Evolutionary conservation across 371 early-diverging fungal species (phyloP), one percentile per base, ranked within the genome.

Genomic region (Apophysomyces variabilis): DNA sequence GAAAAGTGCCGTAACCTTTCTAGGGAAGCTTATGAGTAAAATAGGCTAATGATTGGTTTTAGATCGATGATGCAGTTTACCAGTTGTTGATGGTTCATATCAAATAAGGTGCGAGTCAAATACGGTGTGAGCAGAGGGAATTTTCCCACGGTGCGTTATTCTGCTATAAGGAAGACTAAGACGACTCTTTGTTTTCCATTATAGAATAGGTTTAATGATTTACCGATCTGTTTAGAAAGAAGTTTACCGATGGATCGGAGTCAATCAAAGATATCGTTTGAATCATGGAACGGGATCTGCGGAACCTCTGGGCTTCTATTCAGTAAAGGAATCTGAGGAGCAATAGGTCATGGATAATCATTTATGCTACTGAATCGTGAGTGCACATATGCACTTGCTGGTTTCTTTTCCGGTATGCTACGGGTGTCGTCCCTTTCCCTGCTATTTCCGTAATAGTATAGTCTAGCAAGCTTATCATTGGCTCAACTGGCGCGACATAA

Each of bases 221-320:
- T 50, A 50, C 54, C 54, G 54, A 50, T 50, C 54, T n/a, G 11
- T 8, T 18, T 5, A 4, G 21, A 50, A 50, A 9, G 54, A 9
- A 9, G 9, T 18, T 50, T 50, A 50, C 54, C 54, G 54, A 50
- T 50, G 54, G 54, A 50, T 50, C 54, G 54, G 54, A 7, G 21
- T 21, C 21, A 26, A 21, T 11, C 4, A 50, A 21, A 11, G 54
- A 50, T 21, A 8, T 50, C 18, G 9, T 7, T 21, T 4, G 54
- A 18, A 50, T 21, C 21, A 21, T 50, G 54, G 54, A 50, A 50
- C 54, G 54, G 54, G 54, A 50, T 50, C 54, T 50, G 54, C 54
- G 54, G 54, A 21, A 50, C 54, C 32, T 26, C 32, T 26, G 32
- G 32, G 32, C 32, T 26, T 50, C 8, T 21, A 50, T 50, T n/a